These are phyloP conservation scores for Dichotomocladium elegans DNA, from an alignment of 371 early-diverging fungal species.

Conservation along the genomic window DNA sequence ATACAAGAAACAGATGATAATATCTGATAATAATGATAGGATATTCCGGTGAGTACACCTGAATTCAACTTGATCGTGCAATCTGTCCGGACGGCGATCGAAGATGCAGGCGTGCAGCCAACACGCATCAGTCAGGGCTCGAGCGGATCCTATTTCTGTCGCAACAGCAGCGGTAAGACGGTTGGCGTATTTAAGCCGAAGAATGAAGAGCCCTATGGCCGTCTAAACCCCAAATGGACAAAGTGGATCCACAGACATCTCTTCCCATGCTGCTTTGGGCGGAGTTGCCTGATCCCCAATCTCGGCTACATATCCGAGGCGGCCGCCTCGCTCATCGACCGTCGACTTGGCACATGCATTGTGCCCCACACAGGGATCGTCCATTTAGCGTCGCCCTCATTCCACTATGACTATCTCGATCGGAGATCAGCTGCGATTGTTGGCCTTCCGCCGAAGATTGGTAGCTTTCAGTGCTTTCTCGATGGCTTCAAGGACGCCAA, in stretches of 20 bases:
- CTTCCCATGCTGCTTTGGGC: slow-evolving; percentile 88
- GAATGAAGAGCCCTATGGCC: slow-evolving; percentile 92
- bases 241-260: slow-evolving; percentile 90
- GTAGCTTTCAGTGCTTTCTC: slow-evolving; percentile 85
- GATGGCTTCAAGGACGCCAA: slow-evolving; percentile 81
- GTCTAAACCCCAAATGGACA: slow-evolving; percentile 90
- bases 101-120: slow-evolving; percentile 61
- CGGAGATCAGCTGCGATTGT: slow-evolving; percentile 39
- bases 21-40: background rate
- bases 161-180: slow-evolving; percentile 64
- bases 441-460: slow-evolving; percentile 71
- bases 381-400: slow-evolving; percentile 67
- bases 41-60: slow-evolving; percentile 36
- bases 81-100: slow-evolving; percentile 71
- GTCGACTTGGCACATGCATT: slow-evolving; percentile 69
- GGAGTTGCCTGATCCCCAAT: slow-evolving; percentile 85
- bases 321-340: slow-evolving; percentile 77
- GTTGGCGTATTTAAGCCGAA: slow-evolving; percentile 93
- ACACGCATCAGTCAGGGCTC: slow-evolving; percentile 74
- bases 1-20: background rate
- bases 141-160: slow-evolving; percentile 88
- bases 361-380: slow-evolving; percentile 86
- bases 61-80: slow-evolving; percentile 61
- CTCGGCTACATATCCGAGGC: slow-evolving; percentile 88
- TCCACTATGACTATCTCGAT: slow-evolving; percentile 70